These are phyloP conservation scores for Wallemia mellicola DNA, from an alignment of 1,284 basidiomycete species.

Conservation along the genomic window DNA sequence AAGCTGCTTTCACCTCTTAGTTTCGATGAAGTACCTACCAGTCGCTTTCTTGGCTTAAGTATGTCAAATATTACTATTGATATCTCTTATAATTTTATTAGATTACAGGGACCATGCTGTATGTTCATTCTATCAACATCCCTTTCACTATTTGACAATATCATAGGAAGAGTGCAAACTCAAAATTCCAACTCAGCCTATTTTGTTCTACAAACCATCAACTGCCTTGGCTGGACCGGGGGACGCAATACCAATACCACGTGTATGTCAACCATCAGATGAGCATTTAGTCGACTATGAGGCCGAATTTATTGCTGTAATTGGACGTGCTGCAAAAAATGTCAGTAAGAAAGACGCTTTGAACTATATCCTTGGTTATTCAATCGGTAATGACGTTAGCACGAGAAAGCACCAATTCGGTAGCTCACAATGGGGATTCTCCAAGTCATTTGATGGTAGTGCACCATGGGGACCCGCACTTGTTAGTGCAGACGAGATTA, in stretches of 20 bases:
- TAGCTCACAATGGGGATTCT: background rate
- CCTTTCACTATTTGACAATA: background rate
- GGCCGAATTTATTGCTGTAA: conserved; percentile 7
- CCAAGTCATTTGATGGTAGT: background rate
- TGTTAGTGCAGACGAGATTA: background rate
- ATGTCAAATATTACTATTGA: conserved; percentile 2
- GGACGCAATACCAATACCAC: conserved; percentile 4
- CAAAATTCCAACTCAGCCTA: conserved; percentile 5
- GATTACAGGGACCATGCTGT: background rate
- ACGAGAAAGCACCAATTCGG: background rate
- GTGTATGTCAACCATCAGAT: conserved; percentile 6
- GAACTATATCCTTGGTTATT: conserved; percentile 4
- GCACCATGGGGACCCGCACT: background rate
- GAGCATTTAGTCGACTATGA: background rate
- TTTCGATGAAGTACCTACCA: conserved; percentile 3
- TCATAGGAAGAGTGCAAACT: conserved; percentile 6
- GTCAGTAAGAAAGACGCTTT: conserved; percentile 3
- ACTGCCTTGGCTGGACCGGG: conserved; percentile 4
- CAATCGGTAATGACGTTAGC: background rate
- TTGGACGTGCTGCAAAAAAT: conserved; percentile 6
- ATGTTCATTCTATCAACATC: background rate
- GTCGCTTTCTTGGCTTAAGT: conserved; percentile 9
- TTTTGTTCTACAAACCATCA: conserved; percentile 7
- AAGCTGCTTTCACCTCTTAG: conserved; percentile 4
- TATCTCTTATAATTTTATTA: background rate